These are phyloP conservation scores for Cinnamomum micranthum DNA, from an alignment of 164 flowering plant genomes.

Conservation along the genomic window DNA sequence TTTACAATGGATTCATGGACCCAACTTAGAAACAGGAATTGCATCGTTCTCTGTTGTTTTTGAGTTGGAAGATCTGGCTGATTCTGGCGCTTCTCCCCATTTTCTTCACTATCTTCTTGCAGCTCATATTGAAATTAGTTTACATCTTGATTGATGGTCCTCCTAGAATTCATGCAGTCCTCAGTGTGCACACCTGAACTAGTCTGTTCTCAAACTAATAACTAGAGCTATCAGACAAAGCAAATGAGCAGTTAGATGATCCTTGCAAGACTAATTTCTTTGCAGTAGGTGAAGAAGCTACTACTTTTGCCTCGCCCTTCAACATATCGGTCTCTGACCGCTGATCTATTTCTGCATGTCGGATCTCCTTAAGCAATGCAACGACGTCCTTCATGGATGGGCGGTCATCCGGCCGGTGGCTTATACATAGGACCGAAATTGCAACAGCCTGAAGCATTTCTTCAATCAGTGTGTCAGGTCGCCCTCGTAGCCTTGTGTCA, in stretches of 20 bases:
- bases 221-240: conserved; percentile 65
- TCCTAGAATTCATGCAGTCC: no score
- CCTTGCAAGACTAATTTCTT: conserved; percentile 42
- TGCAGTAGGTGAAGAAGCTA: conserved; percentile 27
- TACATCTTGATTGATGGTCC: no score
- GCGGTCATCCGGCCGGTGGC: conserved; percentile 55
- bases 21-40: no score
- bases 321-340: conserved; percentile 27
- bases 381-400: conserved; percentile 90
- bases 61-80: no score
- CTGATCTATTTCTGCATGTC: conserved; percentile 33
- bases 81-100: no score
- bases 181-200: no score
- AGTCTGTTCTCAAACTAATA: not conserved
- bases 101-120: no score
- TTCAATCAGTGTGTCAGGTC: conserved; percentile 68
- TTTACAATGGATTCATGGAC: no score
- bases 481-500: conserved; percentile 68
- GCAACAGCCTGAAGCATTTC: conserved; percentile 88
- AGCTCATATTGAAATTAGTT: no score
- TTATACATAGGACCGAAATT: conserved; percentile 72
- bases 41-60: no score
- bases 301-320: conserved; percentile 27
- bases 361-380: conserved; percentile 84
- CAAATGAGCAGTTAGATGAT: conserved; percentile 77